Percentiles rank a stretch among this genome's conserved stretches.
Conservation (phyloP, 2,329 filamentous ascomycete genomes). For the Talaromyces sp. region DNA sequence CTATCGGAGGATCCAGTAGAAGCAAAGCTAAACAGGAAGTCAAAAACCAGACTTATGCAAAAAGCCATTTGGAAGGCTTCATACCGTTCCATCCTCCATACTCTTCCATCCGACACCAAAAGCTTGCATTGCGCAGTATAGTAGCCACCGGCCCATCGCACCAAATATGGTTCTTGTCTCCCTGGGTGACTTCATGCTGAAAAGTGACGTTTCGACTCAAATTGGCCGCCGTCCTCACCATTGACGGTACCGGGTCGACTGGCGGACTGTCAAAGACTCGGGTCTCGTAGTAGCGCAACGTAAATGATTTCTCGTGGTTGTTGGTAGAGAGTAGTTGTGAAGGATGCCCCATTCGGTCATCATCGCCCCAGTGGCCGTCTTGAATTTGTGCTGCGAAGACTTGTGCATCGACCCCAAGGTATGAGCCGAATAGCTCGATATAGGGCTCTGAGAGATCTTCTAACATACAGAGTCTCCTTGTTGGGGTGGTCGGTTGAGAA, state of each 20-base stretch:
- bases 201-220: conserved; percentile 5
- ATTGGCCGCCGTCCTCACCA: conserved; percentile 2
- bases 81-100: conserved; percentile 2
- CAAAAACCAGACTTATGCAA: neutral
- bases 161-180: neutral
- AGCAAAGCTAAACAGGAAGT: neutral
- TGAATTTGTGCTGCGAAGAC: conserved; percentile 7
- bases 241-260: neutral
- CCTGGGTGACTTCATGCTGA: conserved; percentile 1
- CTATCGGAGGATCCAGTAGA: neutral
- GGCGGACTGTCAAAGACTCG: neutral
- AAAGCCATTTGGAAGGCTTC: neutral
- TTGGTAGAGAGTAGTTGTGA: neutral
- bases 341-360: neutral
- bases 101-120: neutral
- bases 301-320: neutral
- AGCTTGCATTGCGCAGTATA: conserved; percentile 3
- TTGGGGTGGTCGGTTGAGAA: neutral
- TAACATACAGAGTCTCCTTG: neutral
- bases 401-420: neutral
- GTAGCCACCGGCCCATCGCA: conserved; percentile 4
- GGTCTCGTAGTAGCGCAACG: conserved; percentile 9
- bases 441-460: conserved; percentile 7
- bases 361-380: conserved; percentile 6
- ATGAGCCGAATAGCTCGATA: conserved; percentile 5